Conservation (phyloP, 2,329 filamentous ascomycete genomes). For the Thielaviopsis ethacetica region DNA sequence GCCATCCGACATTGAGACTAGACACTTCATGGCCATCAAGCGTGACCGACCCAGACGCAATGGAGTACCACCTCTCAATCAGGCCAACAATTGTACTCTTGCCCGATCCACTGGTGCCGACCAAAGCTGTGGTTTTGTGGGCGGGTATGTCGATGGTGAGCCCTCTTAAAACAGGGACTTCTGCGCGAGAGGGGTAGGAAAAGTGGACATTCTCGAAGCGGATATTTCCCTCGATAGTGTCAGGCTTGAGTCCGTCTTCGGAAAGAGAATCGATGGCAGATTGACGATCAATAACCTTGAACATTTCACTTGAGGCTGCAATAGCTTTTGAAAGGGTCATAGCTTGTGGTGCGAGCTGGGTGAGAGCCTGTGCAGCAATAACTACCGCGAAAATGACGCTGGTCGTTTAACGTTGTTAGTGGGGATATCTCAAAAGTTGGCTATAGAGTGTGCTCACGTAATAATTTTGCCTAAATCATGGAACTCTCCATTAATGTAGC, state of each 20-base stretch:
- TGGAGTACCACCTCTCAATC: constrained; percentile 43
- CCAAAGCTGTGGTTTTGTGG: constrained; percentile 34
- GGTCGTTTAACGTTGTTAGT: background rate
- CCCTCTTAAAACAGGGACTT: constrained; percentile 27
- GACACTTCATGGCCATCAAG: constrained; percentile 28
- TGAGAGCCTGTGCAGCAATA: constrained; percentile 28
- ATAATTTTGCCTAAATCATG: constrained; percentile 28
- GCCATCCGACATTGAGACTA: constrained; percentile 33
- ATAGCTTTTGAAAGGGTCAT: constrained; percentile 29
- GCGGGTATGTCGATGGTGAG: constrained; percentile 28
- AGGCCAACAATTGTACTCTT: constrained; percentile 42
- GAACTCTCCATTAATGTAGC: constrained; percentile 29
- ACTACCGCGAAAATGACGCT: constrained; percentile 32
- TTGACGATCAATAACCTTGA: constrained; percentile 29
- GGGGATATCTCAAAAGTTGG: background rate
- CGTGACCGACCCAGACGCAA: constrained; percentile 26
- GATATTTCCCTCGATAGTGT: constrained; percentile 25
- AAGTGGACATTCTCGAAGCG: constrained; percentile 32
- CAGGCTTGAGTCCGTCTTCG: constrained; percentile 19
- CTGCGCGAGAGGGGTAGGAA: constrained; percentile 39
- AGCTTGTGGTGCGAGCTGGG: constrained; percentile 30
- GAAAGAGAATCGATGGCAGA: constrained; percentile 28
- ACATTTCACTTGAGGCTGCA: constrained; percentile 30
- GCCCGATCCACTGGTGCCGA: constrained; percentile 40
- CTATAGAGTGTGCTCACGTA: constrained; percentile 19